Conservation (phyloP, 2,329 filamentous ascomycete genomes). For the Beauveria pseudobassiana region DNA sequence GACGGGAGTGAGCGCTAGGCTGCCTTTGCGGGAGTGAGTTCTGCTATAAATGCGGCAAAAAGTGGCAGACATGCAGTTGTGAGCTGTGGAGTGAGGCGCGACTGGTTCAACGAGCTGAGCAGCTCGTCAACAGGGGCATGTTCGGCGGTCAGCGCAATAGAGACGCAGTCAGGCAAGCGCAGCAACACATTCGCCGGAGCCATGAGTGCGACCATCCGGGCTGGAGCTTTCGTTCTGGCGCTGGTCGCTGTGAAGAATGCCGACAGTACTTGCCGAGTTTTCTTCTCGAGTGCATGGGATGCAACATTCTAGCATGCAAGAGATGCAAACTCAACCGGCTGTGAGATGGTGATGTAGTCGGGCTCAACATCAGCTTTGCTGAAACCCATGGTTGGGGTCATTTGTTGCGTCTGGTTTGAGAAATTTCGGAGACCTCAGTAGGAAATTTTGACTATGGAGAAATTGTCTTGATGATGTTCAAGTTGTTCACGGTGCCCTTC, state of each 20-base stretch:
- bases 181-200: not conserved
- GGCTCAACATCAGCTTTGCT: too few relatives aligned
- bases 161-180: not conserved
- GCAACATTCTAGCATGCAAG: not conserved
- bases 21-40: constrained; percentile 37
- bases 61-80: constrained; percentile 33
- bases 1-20: constrained; percentile 18
- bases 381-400: too few relatives aligned
- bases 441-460: too few relatives aligned
- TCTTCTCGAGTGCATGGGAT: not conserved
- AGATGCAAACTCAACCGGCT: constrained; percentile 8
- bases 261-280: not conserved
- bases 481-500: too few relatives aligned
- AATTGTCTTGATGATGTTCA: too few relatives aligned
- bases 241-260: not conserved
- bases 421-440: too few relatives aligned
- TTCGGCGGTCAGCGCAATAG: not conserved
- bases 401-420: too few relatives aligned
- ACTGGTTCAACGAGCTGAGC: constrained; percentile 2
- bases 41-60: constrained; percentile 35
- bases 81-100: constrained; percentile 27
- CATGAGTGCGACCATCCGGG: not conserved
- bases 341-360: not conserved
- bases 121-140: constrained; percentile 2
- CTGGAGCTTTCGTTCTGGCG: not conserved